Base-by-base conservation (phyloP, 768 basidiomycete genomes). In the Serendipita sp. region DNA sequence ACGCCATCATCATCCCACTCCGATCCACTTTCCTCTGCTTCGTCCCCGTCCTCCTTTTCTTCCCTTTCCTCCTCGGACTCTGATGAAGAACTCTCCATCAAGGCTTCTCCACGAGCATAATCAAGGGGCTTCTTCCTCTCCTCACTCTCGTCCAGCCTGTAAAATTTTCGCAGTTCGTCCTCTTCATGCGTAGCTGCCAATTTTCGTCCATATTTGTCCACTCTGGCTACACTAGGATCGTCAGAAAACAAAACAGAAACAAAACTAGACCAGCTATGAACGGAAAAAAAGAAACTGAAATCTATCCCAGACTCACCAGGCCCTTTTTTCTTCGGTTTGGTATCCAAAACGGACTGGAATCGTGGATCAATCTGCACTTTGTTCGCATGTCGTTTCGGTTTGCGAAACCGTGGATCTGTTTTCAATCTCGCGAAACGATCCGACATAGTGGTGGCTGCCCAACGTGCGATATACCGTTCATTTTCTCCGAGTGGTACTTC, bases 291-390 rank as follows among this genome's bases (percentile, higher is more conserved):
- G 30, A 33, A 45, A 22, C 28, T 9, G n/a, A n/a, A n/a, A n/a
- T n/a, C n/a, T n/a, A n/a, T n/a, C n/a, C n/a, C n/a, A n/a, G 3
- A 58, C 53, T 26, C 53, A 58, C 53, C 9, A 9, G 70, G 56
- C 71, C 75, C 44, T 68, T 70, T 63, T 77, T 76, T 38, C 34
- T 38, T 62, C 72, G 75, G 61, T 76, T 74, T 14, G 17, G 76
- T 73, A 63, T 79, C 75, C 45, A 97, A 82, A 20, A 96, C 79
- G 62, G 78, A 75, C 72, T 86, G 90, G 79, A 98, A 99, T 24
- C 96, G 84, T 11, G 92, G 85, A 71, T 99, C 96, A 41, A 97
- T 81, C 61, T 87, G 81, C 61, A 96, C 85, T 73, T 93, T 96
- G 66, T 82, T 76, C 63, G 83, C 76, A 38, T 85, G 82, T 72